Evolutionary conservation across 208 protist genomes (phyloP).

Genomic region (Crithidia thermophila): DNA sequence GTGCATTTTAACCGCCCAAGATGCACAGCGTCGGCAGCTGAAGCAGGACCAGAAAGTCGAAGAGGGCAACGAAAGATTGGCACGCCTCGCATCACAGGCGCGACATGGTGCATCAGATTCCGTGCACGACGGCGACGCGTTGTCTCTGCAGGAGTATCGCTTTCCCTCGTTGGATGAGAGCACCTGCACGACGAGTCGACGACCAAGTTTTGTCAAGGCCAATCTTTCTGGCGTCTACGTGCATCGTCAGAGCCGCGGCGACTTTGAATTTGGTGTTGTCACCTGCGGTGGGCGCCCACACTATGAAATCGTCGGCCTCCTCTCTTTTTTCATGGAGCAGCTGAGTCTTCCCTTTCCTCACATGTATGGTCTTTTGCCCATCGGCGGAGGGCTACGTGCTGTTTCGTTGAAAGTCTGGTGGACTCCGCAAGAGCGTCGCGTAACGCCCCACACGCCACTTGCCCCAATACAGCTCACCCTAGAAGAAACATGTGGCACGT

Average conservation of each 20-base stretch:
- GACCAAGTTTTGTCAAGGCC: no score
- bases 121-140: no score
- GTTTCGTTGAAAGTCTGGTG: constrained; percentile 61
- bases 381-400: constrained; percentile 48
- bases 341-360: constrained; percentile 13
- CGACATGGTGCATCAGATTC: no score
- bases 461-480: constrained; percentile 55
- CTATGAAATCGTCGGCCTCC: constrained; percentile 11
- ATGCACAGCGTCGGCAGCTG: no score
- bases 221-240: constrained; percentile 49
- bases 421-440: constrained; percentile 45
- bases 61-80: no score
- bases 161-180: no score
- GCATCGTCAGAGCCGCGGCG: constrained; percentile 11
- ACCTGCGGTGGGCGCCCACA: constrained; percentile 26
- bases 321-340: constrained; percentile 25
- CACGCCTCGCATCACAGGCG: no score
- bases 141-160: no score
- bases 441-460: constrained; percentile 46
- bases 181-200: no score
- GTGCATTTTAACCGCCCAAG: no score
- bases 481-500: no score
- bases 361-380: constrained; percentile 34
- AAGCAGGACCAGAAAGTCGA: no score
- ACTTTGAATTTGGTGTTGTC: constrained; percentile 54